phyloP scores from a whole-genome alignment of 352 stramenopile genomes.

The Globisporangium spiculum region DNA sequence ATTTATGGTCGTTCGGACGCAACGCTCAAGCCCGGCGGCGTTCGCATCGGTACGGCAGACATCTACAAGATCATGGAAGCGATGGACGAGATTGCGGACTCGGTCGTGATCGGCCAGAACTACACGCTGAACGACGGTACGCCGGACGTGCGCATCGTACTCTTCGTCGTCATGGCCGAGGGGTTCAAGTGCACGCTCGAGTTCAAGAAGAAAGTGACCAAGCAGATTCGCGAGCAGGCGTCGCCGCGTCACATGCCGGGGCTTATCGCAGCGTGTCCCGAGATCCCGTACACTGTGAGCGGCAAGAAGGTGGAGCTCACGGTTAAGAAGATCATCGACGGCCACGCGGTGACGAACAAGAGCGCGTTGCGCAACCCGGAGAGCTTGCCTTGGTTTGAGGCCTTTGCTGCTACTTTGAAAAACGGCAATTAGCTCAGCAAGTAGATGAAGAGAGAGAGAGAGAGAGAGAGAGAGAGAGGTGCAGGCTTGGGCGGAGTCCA shows the following conservation, averaged over 20 bases:
- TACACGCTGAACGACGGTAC: conserved; percentile 60
- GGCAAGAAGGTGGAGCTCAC: conserved; percentile 83
- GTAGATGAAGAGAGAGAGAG: background rate
- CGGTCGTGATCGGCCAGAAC: conserved; percentile 68
- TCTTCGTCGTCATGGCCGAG: conserved; percentile 63
- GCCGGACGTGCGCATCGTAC: conserved; percentile 67
- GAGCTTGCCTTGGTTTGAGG: conserved; percentile 54
- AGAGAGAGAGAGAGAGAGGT: background rate
- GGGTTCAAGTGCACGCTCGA: conserved; percentile 35
- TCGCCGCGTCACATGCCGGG: conserved; percentile 69
- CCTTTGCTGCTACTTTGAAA: conserved; percentile 36
- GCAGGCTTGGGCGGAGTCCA: background rate
- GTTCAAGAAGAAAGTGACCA: conserved; percentile 55
- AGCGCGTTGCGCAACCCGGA: conserved; percentile 69
- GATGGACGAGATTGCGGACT: conserved; percentile 60
- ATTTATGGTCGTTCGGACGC: conserved; percentile 80
- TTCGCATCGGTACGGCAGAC: conserved; percentile 74
- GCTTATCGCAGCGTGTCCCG: conserved; percentile 56
- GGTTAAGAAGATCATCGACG: conserved; percentile 76
- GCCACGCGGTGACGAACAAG: conserved; percentile 51
- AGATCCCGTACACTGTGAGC: conserved; percentile 76
- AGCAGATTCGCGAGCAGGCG: conserved; percentile 53
- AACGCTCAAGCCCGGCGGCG: conserved; percentile 73
- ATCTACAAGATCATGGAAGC: conserved; percentile 81
- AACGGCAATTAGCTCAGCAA: background rate